Base-by-base conservation (phyloP, 192 early-diverging fungal genomes). In the Rhizophagus clarus region DNA sequence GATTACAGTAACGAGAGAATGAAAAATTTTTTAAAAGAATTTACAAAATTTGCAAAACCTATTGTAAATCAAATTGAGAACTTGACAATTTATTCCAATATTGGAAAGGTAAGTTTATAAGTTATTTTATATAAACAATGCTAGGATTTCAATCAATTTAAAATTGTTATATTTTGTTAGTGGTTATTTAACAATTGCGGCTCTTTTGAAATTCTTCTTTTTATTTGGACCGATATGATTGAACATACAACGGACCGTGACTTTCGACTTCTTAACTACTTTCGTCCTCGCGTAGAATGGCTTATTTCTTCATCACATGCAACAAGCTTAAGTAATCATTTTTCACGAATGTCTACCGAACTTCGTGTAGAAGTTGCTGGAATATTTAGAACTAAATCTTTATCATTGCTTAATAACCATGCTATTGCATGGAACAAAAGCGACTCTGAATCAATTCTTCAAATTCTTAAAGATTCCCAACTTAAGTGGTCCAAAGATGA, bases 21-120 rank as follows among this genome's bases (percentile, higher is more conserved):
- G 42, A 31, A 72, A 17, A 72, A 56, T 15, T 72, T 72, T 11
- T n/a, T 72, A 24, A 72, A 49, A 14, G 14, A 47, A 29, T 20
- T 56, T 72, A 9, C 11, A 11, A 72, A 72, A 28, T 22, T n/a
- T 26, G 71, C 45, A 0, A 24, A 49, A 5, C 12, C 45, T 26
- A 4, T 49, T 31, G 22, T 72, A 15, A 51, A 72, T 72, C 42
- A 20, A 49, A 72, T 72, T 49, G 26, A 72, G n/a, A 24, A 72
- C 28, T 7, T n/a, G 22, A 28, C 14, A 51, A 51, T 26, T 28
- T 72, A 72, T 56, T 31, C 47, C n/a, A 72, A 26, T 24, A 51
- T 72, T 6, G 45, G n/a, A 28, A 24, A 17, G 14, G 71, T 72
- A 72, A 64, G 26, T 64, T n/a, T 4, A 64, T 47, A 31, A 51